A percentile compares a stretch with the other conserved stretches of the same genome.
These are phyloP conservation scores for Blastocystis sp. DNA, from an alignment of 352 stramenopile genomes.

Conservation along the genomic window DNA sequence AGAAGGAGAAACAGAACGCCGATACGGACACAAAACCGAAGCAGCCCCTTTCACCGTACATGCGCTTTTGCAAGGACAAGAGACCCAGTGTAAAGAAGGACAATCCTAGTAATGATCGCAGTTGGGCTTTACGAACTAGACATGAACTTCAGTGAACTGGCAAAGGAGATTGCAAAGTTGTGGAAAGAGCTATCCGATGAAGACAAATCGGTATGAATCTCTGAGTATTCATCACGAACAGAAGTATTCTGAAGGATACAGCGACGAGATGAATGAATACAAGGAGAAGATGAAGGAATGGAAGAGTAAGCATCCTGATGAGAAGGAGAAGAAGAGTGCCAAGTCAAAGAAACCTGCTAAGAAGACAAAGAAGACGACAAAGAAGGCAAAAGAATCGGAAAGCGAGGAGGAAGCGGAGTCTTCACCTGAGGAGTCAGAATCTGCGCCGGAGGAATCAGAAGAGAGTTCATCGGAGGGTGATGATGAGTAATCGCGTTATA, in stretches of 20 bases:
- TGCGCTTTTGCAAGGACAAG: slow-evolving; percentile 54
- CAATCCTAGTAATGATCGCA: slow-evolving; percentile 17
- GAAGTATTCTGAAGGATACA: slow-evolving; percentile 42
- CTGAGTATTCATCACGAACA: not conserved
- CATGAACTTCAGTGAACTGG: slow-evolving; percentile 30
- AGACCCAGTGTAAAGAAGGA: slow-evolving; percentile 27
- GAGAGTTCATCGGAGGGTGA: slow-evolving; percentile 30
- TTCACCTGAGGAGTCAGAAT: not conserved
- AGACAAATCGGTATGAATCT: slow-evolving; percentile 4
- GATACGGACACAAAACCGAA: slow-evolving; percentile 23
- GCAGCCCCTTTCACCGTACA: slow-evolving; percentile 46
- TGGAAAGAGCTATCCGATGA: slow-evolving; percentile 43
- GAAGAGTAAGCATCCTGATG: slow-evolving; percentile 62
- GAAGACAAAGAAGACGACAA: slow-evolving; percentile 19
- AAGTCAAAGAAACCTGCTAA: slow-evolving; percentile 5
- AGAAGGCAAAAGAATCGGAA: slow-evolving; percentile 19
- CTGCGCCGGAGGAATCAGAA: not conserved
- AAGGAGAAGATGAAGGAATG: slow-evolving; percentile 59
- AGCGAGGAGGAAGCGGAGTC: not conserved
- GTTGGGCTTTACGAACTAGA: not conserved
- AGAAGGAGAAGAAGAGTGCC: slow-evolving; percentile 54
- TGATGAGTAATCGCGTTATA: slow-evolving; percentile 5
- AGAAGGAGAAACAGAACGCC: slow-evolving; percentile 5
- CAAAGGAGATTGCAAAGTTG: slow-evolving; percentile 21
- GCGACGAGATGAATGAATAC: slow-evolving; percentile 37